These are phyloP conservation scores for Elongisporangium anandrum DNA, from an alignment of 352 stramenopile genomes.

Conservation along the genomic window DNA sequence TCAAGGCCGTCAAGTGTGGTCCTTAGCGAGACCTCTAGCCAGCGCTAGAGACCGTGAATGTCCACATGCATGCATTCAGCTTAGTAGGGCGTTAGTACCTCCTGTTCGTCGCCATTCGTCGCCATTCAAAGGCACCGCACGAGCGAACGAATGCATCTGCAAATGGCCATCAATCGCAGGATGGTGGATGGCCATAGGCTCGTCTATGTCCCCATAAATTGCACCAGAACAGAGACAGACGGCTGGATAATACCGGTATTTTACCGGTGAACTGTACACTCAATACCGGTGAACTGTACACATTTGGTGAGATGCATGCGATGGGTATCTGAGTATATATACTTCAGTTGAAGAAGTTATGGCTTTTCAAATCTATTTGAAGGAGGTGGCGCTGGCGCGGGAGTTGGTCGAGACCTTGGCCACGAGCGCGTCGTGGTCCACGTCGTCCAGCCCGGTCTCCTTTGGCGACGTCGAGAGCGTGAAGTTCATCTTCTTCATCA, in stretches of 20 bases:
- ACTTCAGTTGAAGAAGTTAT: too few species aligned
- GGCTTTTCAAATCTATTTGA: neutral
- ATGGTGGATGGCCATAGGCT: neutral
- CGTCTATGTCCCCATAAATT: neutral
- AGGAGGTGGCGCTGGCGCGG: neutral
- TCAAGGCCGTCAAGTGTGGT: neutral
- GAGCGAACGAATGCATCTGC: neutral
- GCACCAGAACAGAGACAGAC: neutral
- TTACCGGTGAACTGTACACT: neutral
- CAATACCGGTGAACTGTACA: neutral
- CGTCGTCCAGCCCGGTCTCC: neutral
- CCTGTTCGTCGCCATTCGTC: neutral
- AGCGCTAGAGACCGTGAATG: too few species aligned
- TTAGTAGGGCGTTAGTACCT: neutral
- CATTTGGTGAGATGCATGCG: neutral
- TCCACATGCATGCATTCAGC: neutral
- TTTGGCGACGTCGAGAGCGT: conserved; percentile 18
- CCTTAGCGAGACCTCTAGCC: neutral
- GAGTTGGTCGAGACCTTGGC: neutral
- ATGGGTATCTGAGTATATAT: too few species aligned
- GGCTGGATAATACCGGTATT: neutral
- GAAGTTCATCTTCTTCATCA: conserved; percentile 63
- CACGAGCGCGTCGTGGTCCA: neutral
- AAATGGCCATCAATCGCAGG: neutral
- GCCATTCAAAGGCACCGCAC: neutral